Conservation (phyloP, 495 filamentous ascomycete species). For the Talaromyces nanjingensis region DNA sequence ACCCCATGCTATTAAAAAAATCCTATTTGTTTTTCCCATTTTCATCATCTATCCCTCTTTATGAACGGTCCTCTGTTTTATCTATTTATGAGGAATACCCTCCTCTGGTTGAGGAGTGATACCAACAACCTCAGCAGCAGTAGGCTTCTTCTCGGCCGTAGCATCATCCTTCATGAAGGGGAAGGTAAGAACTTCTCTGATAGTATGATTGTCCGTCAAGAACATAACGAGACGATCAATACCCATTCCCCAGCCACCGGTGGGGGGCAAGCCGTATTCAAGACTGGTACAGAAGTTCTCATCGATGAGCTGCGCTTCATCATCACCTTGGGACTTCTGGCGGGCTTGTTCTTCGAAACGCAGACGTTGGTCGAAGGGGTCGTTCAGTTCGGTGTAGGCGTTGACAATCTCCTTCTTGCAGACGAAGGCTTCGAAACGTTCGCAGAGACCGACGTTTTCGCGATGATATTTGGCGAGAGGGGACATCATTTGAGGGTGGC, state of each 20-base stretch:
- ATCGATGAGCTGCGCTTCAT: constrained; percentile 92
- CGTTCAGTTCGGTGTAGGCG: constrained; percentile 97
- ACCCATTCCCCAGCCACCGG: constrained; percentile 95
- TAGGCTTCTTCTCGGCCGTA: constrained; percentile 34
- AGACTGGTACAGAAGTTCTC: constrained; percentile 84
- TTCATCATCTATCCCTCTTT: not conserved
- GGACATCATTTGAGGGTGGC: constrained; percentile 96
- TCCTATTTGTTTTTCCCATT: not conserved
- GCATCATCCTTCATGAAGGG: constrained; percentile 74
- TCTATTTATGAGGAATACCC: constrained; percentile 44
- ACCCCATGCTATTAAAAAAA: not conserved
- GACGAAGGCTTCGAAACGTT: constrained; percentile 96
- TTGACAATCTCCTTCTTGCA: constrained; percentile 97
- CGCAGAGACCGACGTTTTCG: constrained; percentile 71
- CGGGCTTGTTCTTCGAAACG: constrained; percentile 94
- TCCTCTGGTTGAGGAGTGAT: constrained; percentile 59
- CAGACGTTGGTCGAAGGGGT: constrained; percentile 88
- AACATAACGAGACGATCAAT: constrained; percentile 98
- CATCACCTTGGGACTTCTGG: constrained; percentile 94
- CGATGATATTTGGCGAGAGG: constrained; percentile 95
- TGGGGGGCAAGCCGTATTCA: constrained; percentile 86
- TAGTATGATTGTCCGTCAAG: constrained; percentile 88
- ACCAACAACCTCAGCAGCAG: constrained; percentile 59
- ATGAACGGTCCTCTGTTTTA: not conserved
- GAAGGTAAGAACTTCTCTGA: constrained; percentile 95